Evolutionary conservation across 768 basidiomycete species (phyloP).

Genomic region (Trametopsis cervina): DNA sequence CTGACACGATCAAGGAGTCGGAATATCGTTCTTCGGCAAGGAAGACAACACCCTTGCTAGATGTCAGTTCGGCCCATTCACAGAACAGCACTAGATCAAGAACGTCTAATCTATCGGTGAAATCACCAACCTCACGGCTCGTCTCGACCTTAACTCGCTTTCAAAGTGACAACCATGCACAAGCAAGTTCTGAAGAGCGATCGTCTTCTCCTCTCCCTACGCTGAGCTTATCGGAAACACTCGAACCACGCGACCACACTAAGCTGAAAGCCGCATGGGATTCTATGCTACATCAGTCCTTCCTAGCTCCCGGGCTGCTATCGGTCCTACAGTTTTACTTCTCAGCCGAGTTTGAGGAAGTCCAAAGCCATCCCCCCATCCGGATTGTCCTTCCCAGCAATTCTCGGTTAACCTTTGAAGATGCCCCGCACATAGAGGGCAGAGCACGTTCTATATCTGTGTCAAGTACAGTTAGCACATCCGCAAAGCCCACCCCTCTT

Average conservation of each 20-base stretch:
- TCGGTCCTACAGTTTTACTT: slow-evolving; percentile 65
- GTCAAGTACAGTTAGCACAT: background rate
- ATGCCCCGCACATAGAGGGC: background rate
- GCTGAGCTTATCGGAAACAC: slow-evolving; percentile 10
- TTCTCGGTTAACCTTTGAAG: slow-evolving; percentile 19
- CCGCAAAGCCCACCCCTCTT: background rate
- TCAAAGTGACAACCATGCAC: background rate
- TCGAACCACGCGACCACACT: slow-evolving; percentile 55
- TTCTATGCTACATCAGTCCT: slow-evolving; percentile 53
- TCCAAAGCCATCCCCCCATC: slow-evolving; percentile 41
- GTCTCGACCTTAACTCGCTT: slow-evolving; percentile 1
- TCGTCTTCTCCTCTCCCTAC: background rate
- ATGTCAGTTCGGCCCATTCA: background rate
- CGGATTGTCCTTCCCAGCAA: slow-evolving; percentile 52
- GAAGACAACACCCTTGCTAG: background rate
- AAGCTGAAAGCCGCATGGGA: slow-evolving; percentile 60
- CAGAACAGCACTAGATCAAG: background rate
- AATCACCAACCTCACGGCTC: slow-evolving; percentile 1
- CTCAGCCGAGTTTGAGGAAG: slow-evolving; percentile 45
- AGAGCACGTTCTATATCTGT: background rate
- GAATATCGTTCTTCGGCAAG: background rate
- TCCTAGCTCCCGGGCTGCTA: slow-evolving; percentile 46
- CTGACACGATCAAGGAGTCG: background rate
- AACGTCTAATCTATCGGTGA: background rate
- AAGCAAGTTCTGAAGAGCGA: background rate